phyloP scores from a whole-genome alignment of 345 rosid genomes.

The Salix suchowensis region DNA sequence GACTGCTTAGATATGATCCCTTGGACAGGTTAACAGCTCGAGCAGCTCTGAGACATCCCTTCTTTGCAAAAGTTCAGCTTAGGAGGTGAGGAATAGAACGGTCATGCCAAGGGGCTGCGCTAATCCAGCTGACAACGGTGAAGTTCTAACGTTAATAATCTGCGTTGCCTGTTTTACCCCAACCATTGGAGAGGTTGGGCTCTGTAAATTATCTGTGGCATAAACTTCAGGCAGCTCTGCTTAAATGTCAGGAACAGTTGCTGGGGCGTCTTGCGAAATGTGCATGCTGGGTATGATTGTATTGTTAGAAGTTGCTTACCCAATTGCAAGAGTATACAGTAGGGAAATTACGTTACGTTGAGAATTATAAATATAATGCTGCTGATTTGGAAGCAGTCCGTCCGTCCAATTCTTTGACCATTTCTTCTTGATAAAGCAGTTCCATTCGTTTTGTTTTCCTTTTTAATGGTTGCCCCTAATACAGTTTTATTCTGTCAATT shows the following conservation, averaged over 20 bases:
- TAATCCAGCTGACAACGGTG: too few relatives aligned
- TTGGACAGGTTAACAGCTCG: conserved; percentile 27
- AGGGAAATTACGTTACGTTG: neutral
- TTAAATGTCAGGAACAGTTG: too few relatives aligned
- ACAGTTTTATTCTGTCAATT: too few relatives aligned
- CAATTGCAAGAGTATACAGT: neutral
- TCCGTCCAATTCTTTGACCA: neutral
- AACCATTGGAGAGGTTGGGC: too few relatives aligned
- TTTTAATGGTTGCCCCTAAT: too few relatives aligned
- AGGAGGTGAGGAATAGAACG: conserved; percentile 4
- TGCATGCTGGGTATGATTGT: too few relatives aligned
- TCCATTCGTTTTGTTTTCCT: neutral
- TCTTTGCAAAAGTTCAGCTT: conserved; percentile 17
- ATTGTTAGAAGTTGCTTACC: neutral
- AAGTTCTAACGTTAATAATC: too few relatives aligned
- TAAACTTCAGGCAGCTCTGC: neutral
- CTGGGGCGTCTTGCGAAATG: too few relatives aligned
- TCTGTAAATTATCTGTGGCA: neutral
- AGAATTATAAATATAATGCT: neutral
- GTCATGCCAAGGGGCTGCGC: neutral
- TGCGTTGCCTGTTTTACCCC: too few relatives aligned
- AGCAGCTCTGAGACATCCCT: conserved; percentile 27
- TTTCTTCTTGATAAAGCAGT: neutral
- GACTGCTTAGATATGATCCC: conserved; percentile 27
- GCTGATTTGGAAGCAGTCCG: neutral